phyloP scores from a whole-genome alignment of 78 protist genomes.

The Pigoraptor vietnamica region DNA sequence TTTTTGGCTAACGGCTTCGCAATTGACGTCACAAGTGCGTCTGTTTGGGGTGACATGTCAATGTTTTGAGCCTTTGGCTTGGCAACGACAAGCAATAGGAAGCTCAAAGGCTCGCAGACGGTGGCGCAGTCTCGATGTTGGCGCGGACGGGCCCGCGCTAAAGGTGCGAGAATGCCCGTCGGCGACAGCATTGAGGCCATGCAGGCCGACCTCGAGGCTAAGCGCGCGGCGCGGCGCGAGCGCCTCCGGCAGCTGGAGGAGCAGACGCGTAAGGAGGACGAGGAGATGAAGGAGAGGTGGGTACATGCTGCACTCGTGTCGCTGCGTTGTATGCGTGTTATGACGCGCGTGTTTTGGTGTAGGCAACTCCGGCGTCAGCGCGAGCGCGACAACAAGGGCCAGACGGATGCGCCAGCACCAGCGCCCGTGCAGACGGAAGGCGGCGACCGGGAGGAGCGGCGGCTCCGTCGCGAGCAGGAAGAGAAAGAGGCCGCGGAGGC shows the following conservation, averaged over 20 bases:
- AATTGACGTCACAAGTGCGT: too few relatives aligned
- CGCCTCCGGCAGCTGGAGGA: not conserved
- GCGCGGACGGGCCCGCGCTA: too few relatives aligned
- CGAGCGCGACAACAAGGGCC: not conserved
- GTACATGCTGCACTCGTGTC: not conserved
- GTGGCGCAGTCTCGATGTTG: too few relatives aligned
- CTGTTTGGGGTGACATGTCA: too few relatives aligned
- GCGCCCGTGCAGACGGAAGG: not conserved
- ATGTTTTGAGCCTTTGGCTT: too few relatives aligned
- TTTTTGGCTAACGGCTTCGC: too few relatives aligned
- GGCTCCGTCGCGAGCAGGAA: not conserved
- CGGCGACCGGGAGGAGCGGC: not conserved
- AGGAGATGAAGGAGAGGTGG: not conserved
- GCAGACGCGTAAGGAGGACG: not conserved
- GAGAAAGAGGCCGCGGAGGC: too few relatives aligned
- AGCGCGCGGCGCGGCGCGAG: not conserved
- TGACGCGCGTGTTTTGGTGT: not conserved
- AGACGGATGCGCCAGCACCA: not conserved
- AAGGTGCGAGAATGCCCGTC: too few relatives aligned
- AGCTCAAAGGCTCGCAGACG: too few relatives aligned
- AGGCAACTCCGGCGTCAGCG: not conserved
- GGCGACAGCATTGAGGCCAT: not conserved
- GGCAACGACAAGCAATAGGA: too few relatives aligned
- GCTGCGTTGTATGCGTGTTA: not conserved
- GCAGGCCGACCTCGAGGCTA: not conserved